These are phyloP conservation scores for Colletotrichum melonis DNA, from an alignment of 2,329 filamentous ascomycete genomes.

Conservation along the genomic window DNA sequence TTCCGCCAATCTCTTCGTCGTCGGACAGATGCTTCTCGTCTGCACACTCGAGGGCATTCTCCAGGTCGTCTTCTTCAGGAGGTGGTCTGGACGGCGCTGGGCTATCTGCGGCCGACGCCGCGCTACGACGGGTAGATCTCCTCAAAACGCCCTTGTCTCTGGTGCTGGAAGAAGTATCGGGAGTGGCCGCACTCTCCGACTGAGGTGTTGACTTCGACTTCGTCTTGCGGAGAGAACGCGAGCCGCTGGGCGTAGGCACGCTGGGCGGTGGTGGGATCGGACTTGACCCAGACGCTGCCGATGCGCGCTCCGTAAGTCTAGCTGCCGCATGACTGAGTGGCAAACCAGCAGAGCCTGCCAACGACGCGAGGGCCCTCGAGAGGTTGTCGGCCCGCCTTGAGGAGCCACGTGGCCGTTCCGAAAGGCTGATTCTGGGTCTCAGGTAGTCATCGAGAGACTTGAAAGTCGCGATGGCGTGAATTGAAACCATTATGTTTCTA, in stretches of 20 bases:
- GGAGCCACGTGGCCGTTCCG: slow-evolving; percentile 76
- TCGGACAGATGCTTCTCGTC: slow-evolving; percentile 88
- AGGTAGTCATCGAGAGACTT: slow-evolving; percentile 97
- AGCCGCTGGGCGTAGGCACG: slow-evolving; percentile 53
- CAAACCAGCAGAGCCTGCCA: slow-evolving; percentile 77
- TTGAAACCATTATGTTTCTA: slow-evolving; percentile 96
- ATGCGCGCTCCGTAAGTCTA: slow-evolving; percentile 58
- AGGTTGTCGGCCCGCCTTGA: slow-evolving; percentile 70
- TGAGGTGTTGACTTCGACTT: slow-evolving; percentile 59
- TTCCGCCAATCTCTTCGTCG: slow-evolving; percentile 75
- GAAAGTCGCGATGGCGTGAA: slow-evolving; percentile 98
- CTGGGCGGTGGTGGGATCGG: slow-evolving; percentile 49
- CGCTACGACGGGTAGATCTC: slow-evolving; percentile 72
- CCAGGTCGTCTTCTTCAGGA: slow-evolving; percentile 68
- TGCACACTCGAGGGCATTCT: slow-evolving; percentile 87
- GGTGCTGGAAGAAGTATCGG: slow-evolving; percentile 58
- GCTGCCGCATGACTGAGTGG: slow-evolving; percentile 60
- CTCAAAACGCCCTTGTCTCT: slow-evolving; percentile 70
- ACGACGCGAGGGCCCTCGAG: slow-evolving; percentile 77
- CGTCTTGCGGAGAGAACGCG: slow-evolving; percentile 57
- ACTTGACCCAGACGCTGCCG: slow-evolving; percentile 50
- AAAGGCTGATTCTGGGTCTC: slow-evolving; percentile 85
- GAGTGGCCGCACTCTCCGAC: slow-evolving; percentile 53
- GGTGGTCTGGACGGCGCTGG: slow-evolving; percentile 63
- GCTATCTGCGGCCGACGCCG: slow-evolving; percentile 59